Base-by-base conservation (phyloP, 768 basidiomycete genomes). In the Mycena rosella region DNA sequence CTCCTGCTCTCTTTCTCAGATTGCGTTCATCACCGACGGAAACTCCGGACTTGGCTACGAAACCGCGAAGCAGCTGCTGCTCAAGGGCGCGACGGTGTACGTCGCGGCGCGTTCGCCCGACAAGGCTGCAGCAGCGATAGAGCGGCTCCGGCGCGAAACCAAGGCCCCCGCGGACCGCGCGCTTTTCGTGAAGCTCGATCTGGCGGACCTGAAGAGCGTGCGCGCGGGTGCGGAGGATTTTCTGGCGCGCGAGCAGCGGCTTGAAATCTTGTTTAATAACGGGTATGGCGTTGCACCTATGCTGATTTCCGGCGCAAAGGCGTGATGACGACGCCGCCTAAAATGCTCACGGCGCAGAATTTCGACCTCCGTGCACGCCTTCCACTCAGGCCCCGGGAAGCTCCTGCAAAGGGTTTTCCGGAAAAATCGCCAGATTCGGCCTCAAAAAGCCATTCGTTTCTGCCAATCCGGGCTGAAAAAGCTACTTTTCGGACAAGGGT, bases 61-160 rank as follows among this genome's bases (percentile, higher is more conserved):
- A 14, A 60, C 48, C 10, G 48, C 59, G 34, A 60, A 49, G 26
- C 59, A 60, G 59, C 27, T 59, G 15, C 57, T 59, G 24, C 44
- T 48, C 20, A 48, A 59, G 57, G 57, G 57, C 18, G 44, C 34
- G 3, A 59, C 34, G 32, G 45, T 59, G 13, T 59, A 59, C 58
- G 48, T 59, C 13, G 58, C 58, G 6, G 45, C 58, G 17, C 44
- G 45, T 17, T 59, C 58, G 3, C 45, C 58, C 9, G 58, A 48
- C 0, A 59, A 48, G 20, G 58, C 58, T 9, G 3, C 58, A 11
- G 32, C 32, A 27, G 32, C 45, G 20, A 59, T 48, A 32, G 18
- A 59, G 29, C 58, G 56, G 1, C 56, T 58, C 5, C 56, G n/a
- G 29, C 11, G 30, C 45, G 58, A 59, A 59, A 59, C 58, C 3